Evolutionary conservation across 352 stramenopile genomes (phyloP), one percentile per base, ranked within the genome.

Genomic region (Pythium phragmitis): DNA sequence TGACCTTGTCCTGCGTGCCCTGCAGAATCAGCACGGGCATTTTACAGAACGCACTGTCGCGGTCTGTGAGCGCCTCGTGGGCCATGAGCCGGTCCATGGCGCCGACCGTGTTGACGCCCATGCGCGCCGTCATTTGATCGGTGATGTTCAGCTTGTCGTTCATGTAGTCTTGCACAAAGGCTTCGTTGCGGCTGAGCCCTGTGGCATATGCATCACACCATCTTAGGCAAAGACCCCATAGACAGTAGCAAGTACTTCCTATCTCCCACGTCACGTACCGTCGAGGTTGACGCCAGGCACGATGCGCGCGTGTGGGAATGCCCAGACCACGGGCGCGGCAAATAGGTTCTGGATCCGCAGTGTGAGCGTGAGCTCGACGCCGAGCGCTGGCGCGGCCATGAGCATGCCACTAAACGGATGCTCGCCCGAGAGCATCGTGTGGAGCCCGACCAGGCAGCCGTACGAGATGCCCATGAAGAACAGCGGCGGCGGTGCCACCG

Each of bases 391-490:
- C 37, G 74, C 78, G 21, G 79, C 77, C 46, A 89, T 70, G 13
- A 88, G 64, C 46, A 78, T 73, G 57, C 68, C 82, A 28, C 49
- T 51, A 57, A 91, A 86, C 36, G 53, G 45, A 60, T 89, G 77
- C 17, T 55, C 52, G 4, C 68, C 67, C 6, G 76, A 85, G 33
- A 89, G 59, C 53, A 86, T 65, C 9, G 76, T 85, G 66, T 88
- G 75, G 1, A 87, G 48, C 28, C 74, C 77, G n/a, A 89, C 76
- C 26, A 91, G 76, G 36, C 65, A 74, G 60, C 82, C 79, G 65
- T 86, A 91, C 14, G 75, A 87, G 59, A 88, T 89, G 53, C 80
- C 80, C 75, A 88, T 85, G 47, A 88, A 76, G 51, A 84, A 46
- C 12, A 87, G 58, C 46, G 77, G 73, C 30, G 69, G 69, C 28